Base-by-base conservation (phyloP, 345 rosid species). In the Linum trigynum region DNA sequence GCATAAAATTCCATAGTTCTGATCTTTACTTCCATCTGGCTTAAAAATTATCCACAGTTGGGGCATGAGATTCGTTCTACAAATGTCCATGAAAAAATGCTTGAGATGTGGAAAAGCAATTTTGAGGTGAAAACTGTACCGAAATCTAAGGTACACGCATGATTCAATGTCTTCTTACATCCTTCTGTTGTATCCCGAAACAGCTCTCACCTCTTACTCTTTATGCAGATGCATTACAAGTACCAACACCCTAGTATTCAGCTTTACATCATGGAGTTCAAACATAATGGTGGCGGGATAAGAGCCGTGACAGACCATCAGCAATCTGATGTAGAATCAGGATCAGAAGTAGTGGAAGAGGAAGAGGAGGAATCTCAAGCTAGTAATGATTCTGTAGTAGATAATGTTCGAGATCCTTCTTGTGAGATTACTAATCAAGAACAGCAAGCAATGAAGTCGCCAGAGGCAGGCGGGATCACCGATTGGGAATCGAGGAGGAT, bases 1-100 rank as follows among this genome's bases (percentile, higher is more conserved):
- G 40, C 39, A 8, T 9, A 50, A 32, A 37, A 6, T n/a, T 58
- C 32, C 55, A 68, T 70, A 48, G 42, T 37, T 5, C 40, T 56
- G 1, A 61, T 70, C 72, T 65, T 39, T 37, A 55, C 70, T 14
- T 1, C 53, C 14, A 1, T 48, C 14, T 23, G 32, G 32, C 32
- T 23, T 23, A 23, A 23, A 23, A 23, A 23, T 23, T 23, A 1
- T 1, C 32, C 1, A 23, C 32, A 23, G 32, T 74, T 92, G 82
- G 96, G 98, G 48, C 85, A 90, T 74, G 98, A 92, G 78, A 82
- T 92, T 70, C 96, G 96, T 40, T 90, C 97, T 15, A 90, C 91
- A 9, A 77, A 68, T 58, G 86, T 92, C 79, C 95, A 92, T 64
- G 84, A 90, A 76, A 83, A 82, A 78, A 90, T 92, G 96, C 88